These are phyloP conservation scores for Ziziphus jujuba DNA, from an alignment of 306 rosid species.

Conservation along the genomic window DNA sequence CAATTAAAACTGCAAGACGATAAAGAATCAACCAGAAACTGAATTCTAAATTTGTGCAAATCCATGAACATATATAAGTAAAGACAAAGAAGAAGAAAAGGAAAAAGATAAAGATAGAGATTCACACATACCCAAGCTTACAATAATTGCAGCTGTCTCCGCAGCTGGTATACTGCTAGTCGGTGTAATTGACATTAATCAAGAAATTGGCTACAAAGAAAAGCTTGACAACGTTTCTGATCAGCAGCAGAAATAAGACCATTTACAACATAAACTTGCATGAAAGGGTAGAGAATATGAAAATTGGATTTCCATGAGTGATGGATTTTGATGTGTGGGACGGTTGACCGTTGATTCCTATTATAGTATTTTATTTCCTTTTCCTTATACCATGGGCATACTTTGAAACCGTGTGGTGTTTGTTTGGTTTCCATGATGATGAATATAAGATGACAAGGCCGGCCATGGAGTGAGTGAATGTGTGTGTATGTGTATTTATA, in stretches of 20 bases:
- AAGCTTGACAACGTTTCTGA: too few relatives aligned
- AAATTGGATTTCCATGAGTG: neutral
- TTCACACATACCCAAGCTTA: neutral
- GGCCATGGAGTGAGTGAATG: neutral
- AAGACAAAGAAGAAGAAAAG: neutral
- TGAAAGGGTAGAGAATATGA: neutral
- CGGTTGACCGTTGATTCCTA: neutral
- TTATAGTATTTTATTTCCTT: neutral
- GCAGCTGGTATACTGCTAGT: neutral
- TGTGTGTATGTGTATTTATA: too few relatives aligned
- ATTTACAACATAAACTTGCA: too few relatives aligned
- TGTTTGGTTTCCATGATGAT: neutral
- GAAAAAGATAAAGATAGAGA: neutral
- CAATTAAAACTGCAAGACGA: conserved; percentile 26
- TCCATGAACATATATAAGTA: neutral
- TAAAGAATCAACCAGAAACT: neutral
- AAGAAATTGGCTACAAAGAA: conserved; percentile 5
- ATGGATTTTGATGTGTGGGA: neutral
- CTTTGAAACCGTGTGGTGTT: neutral
- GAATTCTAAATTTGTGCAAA: neutral
- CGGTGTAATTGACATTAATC: conserved; percentile 15
- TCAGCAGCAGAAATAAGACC: too few relatives aligned
- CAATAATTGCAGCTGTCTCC: neutral
- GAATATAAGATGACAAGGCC: neutral
- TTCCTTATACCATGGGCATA: neutral